Base-by-base conservation (phyloP, 2,329 filamentous ascomycete genomes). In the Arthrobotrys entomopaga region DNA sequence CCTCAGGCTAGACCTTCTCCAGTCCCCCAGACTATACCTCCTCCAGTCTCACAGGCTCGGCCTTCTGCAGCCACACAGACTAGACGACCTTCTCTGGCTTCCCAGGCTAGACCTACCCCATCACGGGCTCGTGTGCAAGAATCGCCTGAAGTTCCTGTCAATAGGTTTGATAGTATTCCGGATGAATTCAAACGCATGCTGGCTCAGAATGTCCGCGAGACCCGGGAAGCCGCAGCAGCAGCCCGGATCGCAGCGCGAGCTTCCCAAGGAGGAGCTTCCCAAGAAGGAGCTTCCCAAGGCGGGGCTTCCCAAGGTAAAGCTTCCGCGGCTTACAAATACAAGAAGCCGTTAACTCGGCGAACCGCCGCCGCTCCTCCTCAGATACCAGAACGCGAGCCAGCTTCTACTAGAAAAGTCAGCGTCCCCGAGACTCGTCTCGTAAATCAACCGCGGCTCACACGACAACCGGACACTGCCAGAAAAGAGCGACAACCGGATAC, bases 311-410 rank as follows among this genome's bases (percentile, higher is more conserved):
- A 20, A 10, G 42, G 24, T 0, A 20, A 52, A 34, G 4, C 34
- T 16, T 66, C 63, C 20, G 13, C 64, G 1, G 20, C 56, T 13
- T 48, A 61, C 11, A 73, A 73, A 20, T 56, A 61, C 5, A 73
- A 73, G 56, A 66, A 66, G 29, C 69, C 69, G 19, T 53, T 73
- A 29, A 73, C 69, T 26, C 40, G 69, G 16, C 48, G 69, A 22
- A 60, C 15, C 22, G 69, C 46, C 19, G 53, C 34, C n/a, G 16
- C 3, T 13, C 42, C 42, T 34, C 29, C n/a, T 29, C 66, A n/a
- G 43, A 15, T 19, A 15, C 40, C 0, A 16, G 48, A 50, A 34
- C 29, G 3, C 29, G 29, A 10, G 6, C 29, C 29, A 34, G 29
- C 29, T 34, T 34, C 29, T 34, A 34, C 5, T 10, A 34, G 29